phyloP scores from a whole-genome alignment of 257 asterid species.

The Ilex asprella region DNA sequence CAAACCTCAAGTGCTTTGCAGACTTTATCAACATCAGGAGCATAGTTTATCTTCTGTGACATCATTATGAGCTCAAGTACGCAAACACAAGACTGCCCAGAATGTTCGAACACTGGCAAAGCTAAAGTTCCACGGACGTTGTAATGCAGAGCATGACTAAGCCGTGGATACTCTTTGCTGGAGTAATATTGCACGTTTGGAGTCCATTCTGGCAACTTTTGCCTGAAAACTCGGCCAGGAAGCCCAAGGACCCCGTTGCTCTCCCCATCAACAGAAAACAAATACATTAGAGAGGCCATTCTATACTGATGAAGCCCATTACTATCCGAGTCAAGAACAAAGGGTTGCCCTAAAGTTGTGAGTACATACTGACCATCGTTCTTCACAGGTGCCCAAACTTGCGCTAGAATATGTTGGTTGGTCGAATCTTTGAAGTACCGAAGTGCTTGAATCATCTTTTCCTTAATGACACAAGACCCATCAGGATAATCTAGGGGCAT shows the following conservation, averaged over 20 bases:
- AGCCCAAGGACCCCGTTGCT: constrained; percentile 66
- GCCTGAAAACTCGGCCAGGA: constrained; percentile 79
- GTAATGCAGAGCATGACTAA: constrained; percentile 69
- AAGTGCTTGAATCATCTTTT: constrained; percentile 86
- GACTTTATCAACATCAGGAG: constrained; percentile 91
- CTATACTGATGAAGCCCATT: constrained; percentile 90
- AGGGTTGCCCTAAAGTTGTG: constrained; percentile 91
- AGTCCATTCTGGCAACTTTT: constrained; percentile 89
- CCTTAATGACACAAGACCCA: constrained; percentile 70
- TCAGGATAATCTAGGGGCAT: constrained; percentile 50
- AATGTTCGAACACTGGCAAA: constrained; percentile 86
- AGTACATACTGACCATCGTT: constrained; percentile 63
- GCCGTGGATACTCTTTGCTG: constrained; percentile 76
- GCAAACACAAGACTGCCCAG: constrained; percentile 81
- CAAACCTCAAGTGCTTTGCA: constrained; percentile 98
- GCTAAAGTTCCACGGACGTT: constrained; percentile 87
- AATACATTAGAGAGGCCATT: constrained; percentile 60
- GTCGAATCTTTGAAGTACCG: constrained; percentile 75
- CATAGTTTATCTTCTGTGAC: constrained; percentile 82
- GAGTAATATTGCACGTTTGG: constrained; percentile 94
- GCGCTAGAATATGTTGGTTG: constrained; percentile 78
- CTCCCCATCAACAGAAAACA: constrained; percentile 72
- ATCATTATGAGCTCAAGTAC: constrained; percentile 94
- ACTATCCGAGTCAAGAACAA: constrained; percentile 74
- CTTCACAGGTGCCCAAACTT: constrained; percentile 93